These are phyloP conservation scores for Populus euphratica DNA, from an alignment of 345 rosid species.

Conservation along the genomic window DNA sequence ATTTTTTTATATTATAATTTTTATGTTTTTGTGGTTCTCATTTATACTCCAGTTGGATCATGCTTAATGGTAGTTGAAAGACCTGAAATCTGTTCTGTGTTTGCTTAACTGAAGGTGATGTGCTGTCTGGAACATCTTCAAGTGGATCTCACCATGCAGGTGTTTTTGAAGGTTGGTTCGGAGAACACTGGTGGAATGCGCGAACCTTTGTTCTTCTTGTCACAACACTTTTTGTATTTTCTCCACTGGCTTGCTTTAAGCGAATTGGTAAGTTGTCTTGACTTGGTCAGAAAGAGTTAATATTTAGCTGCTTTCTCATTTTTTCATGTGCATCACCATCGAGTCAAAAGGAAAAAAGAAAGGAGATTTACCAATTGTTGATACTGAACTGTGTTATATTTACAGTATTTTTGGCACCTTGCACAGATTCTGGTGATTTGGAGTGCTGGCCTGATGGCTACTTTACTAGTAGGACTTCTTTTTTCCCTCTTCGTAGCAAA, in stretches of 20 bases:
- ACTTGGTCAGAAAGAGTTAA: constrained; percentile 5
- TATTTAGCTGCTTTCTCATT: not conserved
- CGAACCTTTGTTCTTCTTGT: constrained; percentile 58
- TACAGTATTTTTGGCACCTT: not conserved
- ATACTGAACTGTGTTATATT: not conserved
- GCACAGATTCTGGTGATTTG: not conserved
- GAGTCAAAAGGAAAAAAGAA: not conserved
- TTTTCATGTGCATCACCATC: not conserved
- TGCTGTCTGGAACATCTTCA: constrained; percentile 76
- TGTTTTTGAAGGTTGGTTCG: constrained; percentile 88
- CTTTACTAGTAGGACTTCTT: not conserved
- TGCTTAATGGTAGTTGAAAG: not conserved
- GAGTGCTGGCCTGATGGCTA: not conserved
- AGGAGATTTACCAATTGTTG: not conserved
- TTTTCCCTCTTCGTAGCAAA: not conserved
- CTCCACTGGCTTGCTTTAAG: constrained; percentile 77
- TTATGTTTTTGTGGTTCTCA: not conserved
- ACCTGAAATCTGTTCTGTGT: constrained; percentile 12
- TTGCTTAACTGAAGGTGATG: constrained; percentile 51
- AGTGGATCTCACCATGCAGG: constrained; percentile 78
- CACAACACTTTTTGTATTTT: constrained; percentile 59
- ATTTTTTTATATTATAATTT: not conserved
- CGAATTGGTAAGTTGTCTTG: constrained; percentile 57
- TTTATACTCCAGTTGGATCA: not conserved
- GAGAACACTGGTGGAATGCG: constrained; percentile 72